phyloP scores from a whole-genome alignment of 1,139 yeast genomes.

The Protomyces arabidopsidicola region DNA sequence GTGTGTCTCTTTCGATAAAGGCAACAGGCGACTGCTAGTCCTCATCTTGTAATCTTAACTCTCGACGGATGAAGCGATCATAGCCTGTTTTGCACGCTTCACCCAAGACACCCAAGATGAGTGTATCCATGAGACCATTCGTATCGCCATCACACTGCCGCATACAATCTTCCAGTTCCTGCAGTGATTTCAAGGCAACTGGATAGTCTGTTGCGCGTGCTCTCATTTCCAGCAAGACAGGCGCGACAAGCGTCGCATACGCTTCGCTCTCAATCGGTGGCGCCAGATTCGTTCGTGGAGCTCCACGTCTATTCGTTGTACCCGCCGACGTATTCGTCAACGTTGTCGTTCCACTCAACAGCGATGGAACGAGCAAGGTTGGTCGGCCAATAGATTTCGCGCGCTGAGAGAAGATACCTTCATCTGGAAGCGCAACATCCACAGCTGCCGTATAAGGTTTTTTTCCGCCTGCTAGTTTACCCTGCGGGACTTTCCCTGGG shows the following conservation, averaged over 20 bases:
- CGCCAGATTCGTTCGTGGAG: not conserved
- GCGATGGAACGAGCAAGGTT: not conserved
- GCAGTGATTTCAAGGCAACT: conserved; percentile 14
- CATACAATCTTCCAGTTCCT: conserved; percentile 11
- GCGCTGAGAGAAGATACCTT: not conserved
- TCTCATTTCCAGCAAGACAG: not conserved
- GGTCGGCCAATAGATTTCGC: not conserved
- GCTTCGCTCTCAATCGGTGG: not conserved
- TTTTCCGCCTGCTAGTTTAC: not conserved
- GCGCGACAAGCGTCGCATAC: not conserved
- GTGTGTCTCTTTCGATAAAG: not conserved
- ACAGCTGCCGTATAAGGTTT: not conserved
- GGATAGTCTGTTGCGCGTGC: conserved; percentile 15
- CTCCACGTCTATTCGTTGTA: too few species aligned
- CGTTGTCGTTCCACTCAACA: not conserved
- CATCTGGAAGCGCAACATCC: not conserved
- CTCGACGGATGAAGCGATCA: not conserved
- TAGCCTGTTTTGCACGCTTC: not conserved
- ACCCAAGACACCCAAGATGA: conserved; percentile 5
- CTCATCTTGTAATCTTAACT: not conserved
- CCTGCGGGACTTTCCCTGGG: not conserved
- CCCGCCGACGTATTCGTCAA: not conserved
- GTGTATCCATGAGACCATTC: conserved; percentile 17
- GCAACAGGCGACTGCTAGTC: too few species aligned
- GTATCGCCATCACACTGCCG: conserved; percentile 13